Base-by-base conservation (phyloP, 371 early-diverging fungal genomes). In the Apophysomyces trapeziformis region DNA sequence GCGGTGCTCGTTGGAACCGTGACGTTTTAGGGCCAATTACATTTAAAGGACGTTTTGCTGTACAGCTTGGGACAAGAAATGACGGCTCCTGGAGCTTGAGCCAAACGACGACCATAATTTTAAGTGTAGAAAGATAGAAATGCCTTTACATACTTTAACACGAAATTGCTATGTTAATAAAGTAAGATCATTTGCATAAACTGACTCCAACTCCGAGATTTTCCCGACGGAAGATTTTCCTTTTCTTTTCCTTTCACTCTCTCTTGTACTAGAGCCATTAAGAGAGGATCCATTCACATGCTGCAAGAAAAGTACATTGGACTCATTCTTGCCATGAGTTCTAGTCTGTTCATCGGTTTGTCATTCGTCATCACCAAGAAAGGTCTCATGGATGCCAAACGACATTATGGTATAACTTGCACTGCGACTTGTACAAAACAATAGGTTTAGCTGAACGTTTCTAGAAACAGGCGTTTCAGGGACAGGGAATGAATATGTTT, bases 361-460 rank as follows among this genome's bases (percentile, higher is more conserved):
- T 89, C 90, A 38, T 93, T 93, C 66, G 89, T 95, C 60, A 80
- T 96, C 72, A 95, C 95, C 58, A 96, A 96, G 77, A 91, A 87
- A 70, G 96, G 94, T 14, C 83, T 78, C 56, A 68, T 67, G 61
- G 64, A 61, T 38, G 62, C 62, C 7, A 63, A 68, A 50, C 65
- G 57, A 16, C 58, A 56, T 11, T 66, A 63, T 66, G 76, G 63
- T 64, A 64, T 50, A 11, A 21, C 54, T 26, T 7, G 54, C 21
- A 39, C 73, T 39, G 68, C 68, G 56, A 50, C 63, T 14, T 57
- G 58, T 57, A 67, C 47, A n/a, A n/a, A 63, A n/a, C 37, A 46
- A 18, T 6, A 46, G 35, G 12, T 38, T 37, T 41, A 37, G 38
- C 6, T 7, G 43, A 41, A 60, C 56, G 36, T 16, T 60, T 26